These are phyloP conservation scores for Mortierella sp. DNA, from an alignment of 371 early-diverging fungal genomes.

Conservation along the genomic window DNA sequence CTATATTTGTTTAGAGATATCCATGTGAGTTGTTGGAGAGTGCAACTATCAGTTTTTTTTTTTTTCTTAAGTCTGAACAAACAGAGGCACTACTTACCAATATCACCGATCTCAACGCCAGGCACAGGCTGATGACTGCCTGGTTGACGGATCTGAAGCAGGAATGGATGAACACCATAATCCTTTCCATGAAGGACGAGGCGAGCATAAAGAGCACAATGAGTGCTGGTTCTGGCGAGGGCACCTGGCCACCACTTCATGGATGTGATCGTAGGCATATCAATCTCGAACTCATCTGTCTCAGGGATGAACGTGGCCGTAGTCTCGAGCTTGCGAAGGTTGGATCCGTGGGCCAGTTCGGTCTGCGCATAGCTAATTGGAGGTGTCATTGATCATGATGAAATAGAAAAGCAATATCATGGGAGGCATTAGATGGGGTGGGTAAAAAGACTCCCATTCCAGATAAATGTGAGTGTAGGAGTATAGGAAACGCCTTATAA, in stretches of 20 bases:
- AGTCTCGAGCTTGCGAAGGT: slow-evolving; percentile 91
- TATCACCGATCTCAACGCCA: slow-evolving; percentile 88
- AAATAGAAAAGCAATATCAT: background rate
- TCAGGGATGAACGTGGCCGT: slow-evolving; percentile 88
- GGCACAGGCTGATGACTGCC: slow-evolving; percentile 77
- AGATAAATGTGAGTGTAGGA: background rate
- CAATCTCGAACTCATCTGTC: slow-evolving; percentile 87
- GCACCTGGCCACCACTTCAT: slow-evolving; percentile 95
- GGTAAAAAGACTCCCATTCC: background rate
- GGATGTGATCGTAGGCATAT: slow-evolving; percentile 83
- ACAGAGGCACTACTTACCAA: slow-evolving; percentile 43
- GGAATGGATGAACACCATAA: slow-evolving; percentile 85
- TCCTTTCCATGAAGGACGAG: slow-evolving; percentile 80
- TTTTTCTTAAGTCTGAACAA: too few relatives aligned
- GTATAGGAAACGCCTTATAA: background rate
- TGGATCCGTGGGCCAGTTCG: slow-evolving; percentile 80
- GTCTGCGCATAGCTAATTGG: slow-evolving; percentile 67
- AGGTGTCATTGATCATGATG: too few relatives aligned
- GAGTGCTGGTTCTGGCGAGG: slow-evolving; percentile 70
- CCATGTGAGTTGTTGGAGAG: too few relatives aligned
- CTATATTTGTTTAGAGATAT: slow-evolving; percentile 49
- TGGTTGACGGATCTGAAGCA: slow-evolving; percentile 84
- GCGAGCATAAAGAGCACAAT: slow-evolving; percentile 87
- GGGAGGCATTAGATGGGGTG: background rate
- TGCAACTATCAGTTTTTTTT: too few relatives aligned